These are phyloP conservation scores for Penicillium fimorum DNA, from an alignment of 495 filamentous ascomycete species.

Conservation along the genomic window DNA sequence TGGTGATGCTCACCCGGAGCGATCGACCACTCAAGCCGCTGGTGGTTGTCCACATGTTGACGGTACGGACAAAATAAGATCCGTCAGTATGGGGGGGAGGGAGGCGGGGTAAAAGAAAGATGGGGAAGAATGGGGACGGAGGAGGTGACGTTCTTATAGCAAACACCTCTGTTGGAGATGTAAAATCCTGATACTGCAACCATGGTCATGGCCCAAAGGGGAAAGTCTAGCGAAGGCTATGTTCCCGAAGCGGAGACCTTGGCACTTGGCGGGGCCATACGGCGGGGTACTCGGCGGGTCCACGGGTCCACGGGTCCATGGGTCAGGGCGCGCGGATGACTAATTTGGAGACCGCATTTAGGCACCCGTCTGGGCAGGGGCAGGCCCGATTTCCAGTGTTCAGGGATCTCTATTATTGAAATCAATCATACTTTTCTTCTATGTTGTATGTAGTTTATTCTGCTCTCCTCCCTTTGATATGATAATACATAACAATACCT, in stretches of 20 bases:
- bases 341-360: conserved; percentile 1
- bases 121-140: conserved; percentile 1
- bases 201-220: conserved; percentile 11
- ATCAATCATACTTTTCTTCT: neutral
- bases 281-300: neutral
- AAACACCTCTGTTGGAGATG: conserved; percentile 12
- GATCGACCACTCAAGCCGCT: conserved; percentile 18
- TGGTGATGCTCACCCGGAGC: conserved; percentile 27
- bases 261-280: conserved; percentile 7
- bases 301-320: neutral
- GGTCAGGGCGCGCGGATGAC: conserved; percentile 2
- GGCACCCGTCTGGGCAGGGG: neutral
- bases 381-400: neutral
- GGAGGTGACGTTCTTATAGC: conserved; percentile 16
- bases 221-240: conserved; percentile 19
- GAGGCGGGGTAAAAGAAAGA: conserved; percentile 5
- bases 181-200: neutral
- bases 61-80: conserved; percentile 14
- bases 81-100: conserved; percentile 10
- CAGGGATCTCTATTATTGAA: neutral
- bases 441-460: neutral
- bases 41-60: conserved; percentile 29
- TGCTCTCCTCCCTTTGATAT: neutral
- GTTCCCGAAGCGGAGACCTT: conserved; percentile 15
- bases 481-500: conserved; percentile 5